Base-by-base conservation (phyloP, 208 protist species). In the Acanthamoeba lenticulata region DNA sequence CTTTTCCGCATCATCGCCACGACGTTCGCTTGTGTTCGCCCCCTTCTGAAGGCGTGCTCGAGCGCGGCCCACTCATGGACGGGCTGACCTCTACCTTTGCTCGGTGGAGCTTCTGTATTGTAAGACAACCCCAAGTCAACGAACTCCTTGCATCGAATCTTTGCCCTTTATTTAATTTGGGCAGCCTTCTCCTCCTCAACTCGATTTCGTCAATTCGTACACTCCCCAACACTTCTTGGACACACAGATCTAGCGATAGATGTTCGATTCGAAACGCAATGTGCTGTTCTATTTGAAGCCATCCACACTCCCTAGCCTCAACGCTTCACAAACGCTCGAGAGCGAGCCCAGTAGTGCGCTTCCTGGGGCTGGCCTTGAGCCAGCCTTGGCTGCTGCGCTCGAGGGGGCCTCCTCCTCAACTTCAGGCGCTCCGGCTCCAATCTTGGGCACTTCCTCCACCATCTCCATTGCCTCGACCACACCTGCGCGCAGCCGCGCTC, bases 191-290 rank as follows among this genome's bases (percentile, higher is more conserved):
- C 15, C 45, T 19, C 15, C 45, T 49, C 45, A 15, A 49, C 9
- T 15, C 45, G 15, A 49, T 49, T 49, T 19, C 5, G 5, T 15
- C 5, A 19, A 72, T 29, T 9, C 62, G 36, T 72, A 11, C 52
- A 27, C 52, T 60, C 11, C 52, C 21, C 52, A 21, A 60, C 21
- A 27, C 34, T 72, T 6, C 34, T 72, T 38, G 7, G 13, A 42
- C 36, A 42, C 24, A 83, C 24, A 83, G 17, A 72, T 15, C 62
- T 38, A 72, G 17, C 34, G 40, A 9, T 49, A 1, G 2, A 85
- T 85, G 74, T 85, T 85, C 44, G 74, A 85, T 85, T 85, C 74
- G 27, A 85, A 85, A 29, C 74, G 74, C 44, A 85, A 85, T 55
- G 74, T 85, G 42, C 42, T 85, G 7, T 85, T 85, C 74, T 85